These are phyloP conservation scores for Fusarium piperis DNA, from an alignment of 2,329 filamentous ascomycete genomes.

Conservation along the genomic window DNA sequence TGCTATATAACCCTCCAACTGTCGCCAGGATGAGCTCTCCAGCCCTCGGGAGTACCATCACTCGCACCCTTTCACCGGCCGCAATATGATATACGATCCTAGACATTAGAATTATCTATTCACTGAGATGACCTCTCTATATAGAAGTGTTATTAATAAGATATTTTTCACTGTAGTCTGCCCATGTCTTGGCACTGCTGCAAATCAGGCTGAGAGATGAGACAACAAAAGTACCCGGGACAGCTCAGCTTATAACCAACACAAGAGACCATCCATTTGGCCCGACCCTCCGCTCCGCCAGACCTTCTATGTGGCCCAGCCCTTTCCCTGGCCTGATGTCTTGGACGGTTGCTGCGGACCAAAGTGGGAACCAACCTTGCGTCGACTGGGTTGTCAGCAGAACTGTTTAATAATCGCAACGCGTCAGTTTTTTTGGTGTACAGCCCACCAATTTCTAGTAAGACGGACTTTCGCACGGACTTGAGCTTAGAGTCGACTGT, in stretches of 20 bases:
- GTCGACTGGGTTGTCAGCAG: background rate
- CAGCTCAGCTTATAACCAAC: background rate
- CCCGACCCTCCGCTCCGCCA: background rate
- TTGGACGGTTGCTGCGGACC: background rate
- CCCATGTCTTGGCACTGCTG: background rate
- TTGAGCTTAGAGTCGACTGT: background rate
- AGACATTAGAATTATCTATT: background rate
- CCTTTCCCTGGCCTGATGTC: background rate
- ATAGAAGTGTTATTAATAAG: background rate
- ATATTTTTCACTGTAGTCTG: background rate
- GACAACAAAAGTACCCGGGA: background rate
- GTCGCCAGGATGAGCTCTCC: background rate
- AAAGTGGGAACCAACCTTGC: background rate
- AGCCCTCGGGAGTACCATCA: background rate
- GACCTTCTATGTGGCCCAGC: background rate
- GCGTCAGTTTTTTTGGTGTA: background rate
- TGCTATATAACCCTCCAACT: background rate
- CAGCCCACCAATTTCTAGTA: background rate
- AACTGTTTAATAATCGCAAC: background rate
- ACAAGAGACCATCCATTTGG: background rate
- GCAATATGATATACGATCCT: background rate
- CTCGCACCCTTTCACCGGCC: background rate
- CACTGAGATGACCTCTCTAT: background rate
- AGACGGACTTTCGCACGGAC: background rate
- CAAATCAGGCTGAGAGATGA: background rate